Evolutionary conservation across 176 grass and related monocot genomes (phyloP).

Genomic region (Chloris gayana): DNA sequence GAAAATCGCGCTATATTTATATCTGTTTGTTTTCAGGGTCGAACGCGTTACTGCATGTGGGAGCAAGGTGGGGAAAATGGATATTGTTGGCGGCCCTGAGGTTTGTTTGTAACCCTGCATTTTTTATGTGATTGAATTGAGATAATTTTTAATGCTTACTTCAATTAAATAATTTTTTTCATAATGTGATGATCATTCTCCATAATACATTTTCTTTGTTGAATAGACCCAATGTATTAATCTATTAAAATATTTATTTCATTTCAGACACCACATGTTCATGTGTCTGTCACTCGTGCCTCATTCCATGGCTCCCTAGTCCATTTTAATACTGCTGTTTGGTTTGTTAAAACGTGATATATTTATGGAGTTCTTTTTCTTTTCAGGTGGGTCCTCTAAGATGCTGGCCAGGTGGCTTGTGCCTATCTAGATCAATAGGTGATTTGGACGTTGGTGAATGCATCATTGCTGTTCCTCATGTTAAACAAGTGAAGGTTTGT

Average conservation of each 20-base stretch:
- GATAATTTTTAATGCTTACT: conserved; percentile 4
- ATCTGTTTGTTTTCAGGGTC: conserved; percentile 56
- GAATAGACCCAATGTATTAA: not conserved
- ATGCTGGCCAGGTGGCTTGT: conserved; percentile 99
- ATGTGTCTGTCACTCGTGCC: conserved; percentile 12
- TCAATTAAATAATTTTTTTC: conserved; percentile 9
- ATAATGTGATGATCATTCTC: not conserved
- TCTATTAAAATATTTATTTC: not conserved
- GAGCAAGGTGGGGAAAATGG: conserved; percentile 85
- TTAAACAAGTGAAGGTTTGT: conserved; percentile 99
- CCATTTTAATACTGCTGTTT: conserved; percentile 3
- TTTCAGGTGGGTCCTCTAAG: conserved; percentile 95
- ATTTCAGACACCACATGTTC: not conserved
- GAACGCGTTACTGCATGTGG: conserved; percentile 77
- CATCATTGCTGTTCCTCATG: conserved; percentile 90
- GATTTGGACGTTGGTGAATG: conserved; percentile 95
- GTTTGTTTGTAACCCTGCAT: conserved; percentile 46
- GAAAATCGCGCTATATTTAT: conserved; percentile 22
- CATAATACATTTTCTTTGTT: not conserved
- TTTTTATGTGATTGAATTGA: not conserved
- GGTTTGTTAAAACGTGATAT: not conserved
- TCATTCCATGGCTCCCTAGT: not conserved
- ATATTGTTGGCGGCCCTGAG: conserved; percentile 88
- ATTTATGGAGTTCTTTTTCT: conserved; percentile 9
- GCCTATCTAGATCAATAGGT: conserved; percentile 96